Evolutionary conservation across 2,329 filamentous ascomycete genomes (phyloP), one percentile per base, ranked within the genome.

Genomic region (Fusarium robinianum): DNA sequence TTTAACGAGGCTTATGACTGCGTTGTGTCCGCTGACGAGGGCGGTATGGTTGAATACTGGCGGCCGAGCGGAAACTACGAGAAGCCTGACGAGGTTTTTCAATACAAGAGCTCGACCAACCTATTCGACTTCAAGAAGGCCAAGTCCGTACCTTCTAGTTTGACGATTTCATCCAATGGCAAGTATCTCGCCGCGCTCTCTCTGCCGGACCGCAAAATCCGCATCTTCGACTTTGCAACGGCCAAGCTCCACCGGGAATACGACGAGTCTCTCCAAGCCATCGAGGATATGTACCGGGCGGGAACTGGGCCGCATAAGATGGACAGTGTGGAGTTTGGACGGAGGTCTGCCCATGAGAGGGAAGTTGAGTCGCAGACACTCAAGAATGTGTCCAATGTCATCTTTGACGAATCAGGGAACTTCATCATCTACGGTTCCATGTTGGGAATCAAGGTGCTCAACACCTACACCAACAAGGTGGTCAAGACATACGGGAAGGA

Each of bases 21-120:
- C 63, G 91, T 95, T 2, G 73, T 97, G 6, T 97, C 94, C 2
- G 85, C 85, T 0, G 95, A 99, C 56, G 84, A 92, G 57, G 81
- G 82, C 40, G 92, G 94, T 16, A 97, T 97, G 92, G 66, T 99
- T 8, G 94, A 99, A 68, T 99, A 99, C 71, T 99, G 94, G 94
- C 80, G 81, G 45, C 90, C 94, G 1, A 81, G 80, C 51, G 84
- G 81, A 2, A 83, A 75, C 25, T 96, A 90, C 66, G 90, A 95
- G 62, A 96, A 97, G 68, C 94, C 94, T 0, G 85, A 90, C 57
- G 90, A 83, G 38, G 90, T 99, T 12, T 99, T 95, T 65, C 80
- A 89, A 56, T 88, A 90, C 72, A 99, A 99, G 71, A 95, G 90
- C 64, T 85, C 88, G 2, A 99, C 94, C 3, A 94, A 88, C 61